Conservation (phyloP, 2,329 filamentous ascomycete genomes). For the Diplocarpon mali region DNA sequence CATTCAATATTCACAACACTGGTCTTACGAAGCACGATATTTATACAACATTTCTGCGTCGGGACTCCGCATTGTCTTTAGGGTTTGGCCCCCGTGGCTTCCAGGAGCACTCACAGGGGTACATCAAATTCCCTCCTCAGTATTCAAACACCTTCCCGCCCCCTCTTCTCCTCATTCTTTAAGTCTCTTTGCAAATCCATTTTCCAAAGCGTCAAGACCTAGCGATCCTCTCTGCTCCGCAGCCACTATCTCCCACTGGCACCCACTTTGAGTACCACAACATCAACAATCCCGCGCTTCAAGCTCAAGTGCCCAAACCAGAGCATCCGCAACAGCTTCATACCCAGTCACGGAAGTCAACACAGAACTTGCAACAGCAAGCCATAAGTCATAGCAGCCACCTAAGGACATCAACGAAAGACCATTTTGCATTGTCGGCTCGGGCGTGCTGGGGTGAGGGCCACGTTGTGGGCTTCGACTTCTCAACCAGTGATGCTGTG, state of each 20-base stretch:
- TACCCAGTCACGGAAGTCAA: not conserved
- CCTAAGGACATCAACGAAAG: conserved; percentile 12
- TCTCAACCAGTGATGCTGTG: conserved; percentile 34
- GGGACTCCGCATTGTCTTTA: conserved; percentile 3
- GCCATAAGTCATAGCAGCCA: conserved; percentile 5
- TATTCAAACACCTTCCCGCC: conserved; percentile 2
- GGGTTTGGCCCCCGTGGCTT: conserved; percentile 14
- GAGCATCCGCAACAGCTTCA: not conserved
- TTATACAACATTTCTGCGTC: too few species aligned
- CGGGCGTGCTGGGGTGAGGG: conserved; percentile 34
- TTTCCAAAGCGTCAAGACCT: not conserved
- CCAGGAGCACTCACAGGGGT: conserved; percentile 9
- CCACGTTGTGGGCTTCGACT: conserved; percentile 31
- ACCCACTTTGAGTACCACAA: not conserved
- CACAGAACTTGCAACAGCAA: not conserved
- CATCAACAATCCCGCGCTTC: not conserved
- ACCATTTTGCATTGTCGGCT: conserved; percentile 31
- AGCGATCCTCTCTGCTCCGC: not conserved
- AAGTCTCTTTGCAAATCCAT: not conserved
- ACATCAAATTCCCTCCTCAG: conserved; percentile 6
- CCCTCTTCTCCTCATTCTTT: conserved; percentile 7
- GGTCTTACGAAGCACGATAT: too few species aligned
- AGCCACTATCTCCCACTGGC: not conserved
- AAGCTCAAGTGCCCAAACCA: not conserved
- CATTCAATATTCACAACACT: too few species aligned